Conservation (phyloP, 441 rosid species). For the Oxalis stricta region DNA sequence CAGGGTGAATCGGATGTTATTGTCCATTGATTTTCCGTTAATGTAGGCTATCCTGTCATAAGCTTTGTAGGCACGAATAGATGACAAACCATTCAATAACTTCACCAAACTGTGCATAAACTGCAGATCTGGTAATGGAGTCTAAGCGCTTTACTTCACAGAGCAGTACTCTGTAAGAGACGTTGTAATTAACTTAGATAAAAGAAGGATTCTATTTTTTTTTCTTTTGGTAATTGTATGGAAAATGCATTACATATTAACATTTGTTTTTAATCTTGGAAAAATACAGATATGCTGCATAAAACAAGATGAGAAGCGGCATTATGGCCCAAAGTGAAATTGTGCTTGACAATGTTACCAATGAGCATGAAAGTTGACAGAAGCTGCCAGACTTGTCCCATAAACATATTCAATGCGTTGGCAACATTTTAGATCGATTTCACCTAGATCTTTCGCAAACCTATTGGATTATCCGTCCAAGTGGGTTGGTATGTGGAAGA, state of each 20-base stretch:
- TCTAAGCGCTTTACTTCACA: constrained; percentile 95
- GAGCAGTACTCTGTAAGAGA: constrained; percentile 53
- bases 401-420: constrained; percentile 43
- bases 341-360: constrained; percentile 73
- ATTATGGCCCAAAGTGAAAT: constrained; percentile 91
- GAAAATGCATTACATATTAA: neutral
- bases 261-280: neutral
- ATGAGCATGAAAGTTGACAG: constrained; percentile 84
- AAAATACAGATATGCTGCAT: constrained; percentile 74
- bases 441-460: constrained; percentile 89
- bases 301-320: constrained; percentile 91
- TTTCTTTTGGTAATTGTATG: neutral
- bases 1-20: constrained; percentile 81
- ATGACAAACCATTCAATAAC: constrained; percentile 81
- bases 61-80: constrained; percentile 89
- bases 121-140: constrained; percentile 84
- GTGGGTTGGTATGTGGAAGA: constrained; percentile 90
- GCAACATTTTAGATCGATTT: constrained; percentile 84
- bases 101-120: constrained; percentile 96
- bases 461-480: constrained; percentile 85
- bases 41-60: constrained; percentile 68
- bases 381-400: constrained; percentile 77
- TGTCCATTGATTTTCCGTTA: constrained; percentile 83
- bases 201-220: too few relatives aligned
- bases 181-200: too few relatives aligned